Base-by-base conservation (phyloP, 2,329 filamentous ascomycete species). In the Remersonia thermophila region DNA sequence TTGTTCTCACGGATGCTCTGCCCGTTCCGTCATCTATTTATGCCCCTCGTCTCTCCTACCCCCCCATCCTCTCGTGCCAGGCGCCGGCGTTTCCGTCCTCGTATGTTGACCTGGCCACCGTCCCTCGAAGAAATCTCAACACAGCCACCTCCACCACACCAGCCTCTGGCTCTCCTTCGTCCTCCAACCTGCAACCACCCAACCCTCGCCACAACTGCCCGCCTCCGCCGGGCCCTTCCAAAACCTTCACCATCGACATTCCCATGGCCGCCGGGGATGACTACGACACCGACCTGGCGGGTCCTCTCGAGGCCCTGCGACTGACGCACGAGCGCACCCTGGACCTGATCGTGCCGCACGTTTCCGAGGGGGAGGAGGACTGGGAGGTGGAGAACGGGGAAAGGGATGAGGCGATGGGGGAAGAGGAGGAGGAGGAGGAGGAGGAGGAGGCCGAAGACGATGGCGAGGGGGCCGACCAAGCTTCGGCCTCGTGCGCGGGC, bases 171-270 rank as follows among this genome's bases (percentile, higher is more conserved):
- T 30, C 25, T 23, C 13, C 17, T 27, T 29, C 35, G 13, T 23
- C 20, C 5, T 23, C 20, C 20, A 23, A 23, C 20, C 20, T 6
- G 9, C 20, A 23, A 23, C 20, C n/a, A 27, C 18, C 13, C 36
- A 7, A 17, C 10, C 5, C 18, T 25, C 10, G 31, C 15, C 17
- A 23, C 5, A 23, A 5, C 20, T 18, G 15, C 18, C 34, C 53
- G 14, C 59, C 53, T 8, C 55, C 57, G 1, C 52, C 64, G 3
- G 56, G 57, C 3, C 61, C 63, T 1, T 62, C 63, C 44, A 64
- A 64, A 56, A 71, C 62, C 12, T 69, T 71, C 48, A 67, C 60
- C 46, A 69, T 70, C 48, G 62, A 72, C 54, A 69, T 69, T 49
- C 57, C 61, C 36, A 58, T 72, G 47, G 55, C 63, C 0, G 54